A percentile compares a stretch with the other conserved stretches of the same genome.
phyloP scores from a whole-genome alignment of 108 stramenopile species.

The Cyclotella choctawhatcheeana region DNA sequence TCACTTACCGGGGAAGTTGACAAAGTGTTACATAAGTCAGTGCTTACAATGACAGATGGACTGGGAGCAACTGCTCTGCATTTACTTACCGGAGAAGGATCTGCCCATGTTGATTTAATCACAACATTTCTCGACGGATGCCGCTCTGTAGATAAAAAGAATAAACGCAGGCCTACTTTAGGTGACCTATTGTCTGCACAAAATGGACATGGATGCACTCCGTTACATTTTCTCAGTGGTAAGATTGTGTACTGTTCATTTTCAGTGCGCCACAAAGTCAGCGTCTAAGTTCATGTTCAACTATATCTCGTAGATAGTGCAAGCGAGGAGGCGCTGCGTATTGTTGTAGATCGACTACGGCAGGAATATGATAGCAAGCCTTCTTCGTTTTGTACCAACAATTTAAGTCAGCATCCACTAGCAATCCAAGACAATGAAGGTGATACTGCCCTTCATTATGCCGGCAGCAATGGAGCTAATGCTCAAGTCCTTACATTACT shows the following conservation, averaged over 20 bases:
- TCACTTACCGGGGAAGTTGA: not conserved
- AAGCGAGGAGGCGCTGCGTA: slow-evolving; percentile 4
- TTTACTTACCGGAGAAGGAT: slow-evolving; percentile 29
- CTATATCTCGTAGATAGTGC: slow-evolving; percentile 9
- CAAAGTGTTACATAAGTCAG: slow-evolving; percentile 23
- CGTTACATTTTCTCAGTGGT: slow-evolving; percentile 33
- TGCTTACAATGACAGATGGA: slow-evolving; percentile 41
- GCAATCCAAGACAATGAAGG: slow-evolving; percentile 39
- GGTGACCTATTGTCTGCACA: slow-evolving; percentile 22
- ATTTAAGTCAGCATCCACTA: slow-evolving; percentile 13
- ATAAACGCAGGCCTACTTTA: slow-evolving; percentile 16
- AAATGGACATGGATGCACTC: slow-evolving; percentile 36
- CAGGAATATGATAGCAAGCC: not conserved
- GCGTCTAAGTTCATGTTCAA: not conserved
- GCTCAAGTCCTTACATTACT: slow-evolving; percentile 5
- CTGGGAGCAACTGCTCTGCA: slow-evolving; percentile 41
- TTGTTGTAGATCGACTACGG: slow-evolving; percentile 21
- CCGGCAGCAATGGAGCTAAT: slow-evolving; percentile 18
- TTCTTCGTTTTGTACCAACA: not conserved
- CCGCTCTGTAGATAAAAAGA: not conserved
- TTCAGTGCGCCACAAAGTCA: not conserved
- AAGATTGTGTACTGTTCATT: not conserved
- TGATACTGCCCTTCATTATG: slow-evolving; percentile 43
- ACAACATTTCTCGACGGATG: slow-evolving; percentile 19
- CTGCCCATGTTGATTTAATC: slow-evolving; percentile 31